These are phyloP conservation scores for Euphrasia arctica DNA, from an alignment of 305 asterid genomes.

Conservation along the genomic window DNA sequence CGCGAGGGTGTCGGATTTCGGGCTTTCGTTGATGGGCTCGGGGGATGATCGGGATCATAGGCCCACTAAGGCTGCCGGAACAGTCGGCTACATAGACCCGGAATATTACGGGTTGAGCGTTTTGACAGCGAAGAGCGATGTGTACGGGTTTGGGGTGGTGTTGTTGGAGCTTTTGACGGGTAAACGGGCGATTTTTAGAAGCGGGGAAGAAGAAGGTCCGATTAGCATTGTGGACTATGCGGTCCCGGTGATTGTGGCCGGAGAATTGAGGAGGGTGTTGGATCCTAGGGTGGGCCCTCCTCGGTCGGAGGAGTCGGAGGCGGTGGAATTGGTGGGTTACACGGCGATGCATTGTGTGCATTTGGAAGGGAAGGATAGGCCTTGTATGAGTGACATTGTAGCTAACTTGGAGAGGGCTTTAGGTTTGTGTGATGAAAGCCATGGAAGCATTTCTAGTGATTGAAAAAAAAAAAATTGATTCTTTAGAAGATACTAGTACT, in stretches of 20 bases:
- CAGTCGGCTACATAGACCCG: slow-evolving; percentile 87
- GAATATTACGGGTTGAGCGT: slow-evolving; percentile 79
- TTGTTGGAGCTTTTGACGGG: slow-evolving; percentile 79
- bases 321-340: slow-evolving; percentile 84
- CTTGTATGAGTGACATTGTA: slow-evolving; percentile 71
- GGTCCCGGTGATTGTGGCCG: slow-evolving; percentile 62
- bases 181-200: slow-evolving; percentile 69
- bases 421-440: slow-evolving; percentile 68
- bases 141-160: slow-evolving; percentile 84
- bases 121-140: slow-evolving; percentile 82
- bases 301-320: slow-evolving; percentile 60
- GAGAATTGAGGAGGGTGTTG: slow-evolving; percentile 51
- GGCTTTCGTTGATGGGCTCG: slow-evolving; percentile 64
- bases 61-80: slow-evolving; percentile 74
- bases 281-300: slow-evolving; percentile 63
- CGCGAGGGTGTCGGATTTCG: slow-evolving; percentile 83
- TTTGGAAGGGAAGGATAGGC: slow-evolving; percentile 89
- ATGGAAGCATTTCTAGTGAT: slow-evolving; percentile 75
- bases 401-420: slow-evolving; percentile 84
- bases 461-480: slow-evolving; percentile 33
- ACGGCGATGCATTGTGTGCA: slow-evolving; percentile 90
- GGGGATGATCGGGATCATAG: slow-evolving; percentile 40
- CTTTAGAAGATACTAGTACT: slow-evolving; percentile 6
- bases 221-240: slow-evolving; percentile 65
- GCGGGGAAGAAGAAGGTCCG: slow-evolving; percentile 44